Evolutionary conservation across 2,329 filamentous ascomycete genomes (phyloP).

Genomic region (Stachybotrys chlorohalonatus): DNA sequence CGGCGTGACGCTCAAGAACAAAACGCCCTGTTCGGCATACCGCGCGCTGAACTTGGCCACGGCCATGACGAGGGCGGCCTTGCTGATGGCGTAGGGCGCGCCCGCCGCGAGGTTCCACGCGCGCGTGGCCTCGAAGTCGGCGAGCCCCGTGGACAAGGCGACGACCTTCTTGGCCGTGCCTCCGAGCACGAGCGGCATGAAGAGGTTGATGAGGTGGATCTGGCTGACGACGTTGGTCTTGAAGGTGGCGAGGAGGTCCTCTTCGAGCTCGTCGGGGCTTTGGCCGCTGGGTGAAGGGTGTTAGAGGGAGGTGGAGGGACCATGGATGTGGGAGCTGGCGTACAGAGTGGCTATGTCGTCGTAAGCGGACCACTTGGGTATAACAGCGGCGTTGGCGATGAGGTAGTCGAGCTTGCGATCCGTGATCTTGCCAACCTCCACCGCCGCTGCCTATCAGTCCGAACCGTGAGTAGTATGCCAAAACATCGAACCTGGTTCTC

Average conservation of each 20-base stretch:
- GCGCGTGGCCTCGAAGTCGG: constrained; percentile 32
- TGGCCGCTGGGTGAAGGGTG: too few relatives aligned
- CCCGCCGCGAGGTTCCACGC: constrained; percentile 22
- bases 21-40: constrained; percentile 36
- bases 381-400: constrained; percentile 37
- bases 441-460: constrained; percentile 6
- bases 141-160: constrained; percentile 34
- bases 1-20: constrained; percentile 41
- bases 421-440: constrained; percentile 19
- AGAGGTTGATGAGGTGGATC: constrained; percentile 40
- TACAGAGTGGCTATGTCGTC: constrained; percentile 16
- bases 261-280: too few relatives aligned
- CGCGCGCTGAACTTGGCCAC: constrained; percentile 41
- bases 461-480: background rate
- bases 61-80: constrained; percentile 40
- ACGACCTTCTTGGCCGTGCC: constrained; percentile 43
- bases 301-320: too few relatives aligned
- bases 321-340: background rate
- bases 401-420: constrained; percentile 36
- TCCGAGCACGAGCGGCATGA: constrained; percentile 40
- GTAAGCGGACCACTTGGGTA: constrained; percentile 14
- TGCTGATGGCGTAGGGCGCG: constrained; percentile 34
- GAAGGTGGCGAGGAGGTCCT: too few relatives aligned
- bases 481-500: background rate
- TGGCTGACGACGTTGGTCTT: background rate